Evolutionary conservation across 352 stramenopile genomes (phyloP).

Genomic region (Globisporangium emineosum): DNA sequence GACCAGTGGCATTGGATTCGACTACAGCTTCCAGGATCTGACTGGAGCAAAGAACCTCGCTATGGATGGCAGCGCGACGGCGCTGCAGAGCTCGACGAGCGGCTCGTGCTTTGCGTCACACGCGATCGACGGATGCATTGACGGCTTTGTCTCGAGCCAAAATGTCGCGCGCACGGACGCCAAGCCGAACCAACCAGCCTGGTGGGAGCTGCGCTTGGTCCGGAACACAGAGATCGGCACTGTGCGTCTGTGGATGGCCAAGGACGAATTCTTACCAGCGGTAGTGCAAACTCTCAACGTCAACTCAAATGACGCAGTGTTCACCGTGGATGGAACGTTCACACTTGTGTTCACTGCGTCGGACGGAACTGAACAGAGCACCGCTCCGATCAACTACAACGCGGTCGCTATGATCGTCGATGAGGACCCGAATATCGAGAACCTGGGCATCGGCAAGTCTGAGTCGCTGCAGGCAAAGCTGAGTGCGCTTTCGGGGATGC

Average conservation of each 20-base stretch:
- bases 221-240: slow-evolving; percentile 45
- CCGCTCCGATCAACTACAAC: slow-evolving; percentile 42
- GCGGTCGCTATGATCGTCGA: slow-evolving; percentile 55
- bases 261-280: slow-evolving; percentile 20
- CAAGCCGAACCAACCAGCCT: slow-evolving; percentile 29
- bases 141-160: slow-evolving; percentile 38
- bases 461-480: slow-evolving; percentile 68
- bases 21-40: slow-evolving; percentile 72
- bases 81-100: slow-evolving; percentile 67
- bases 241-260: slow-evolving; percentile 51
- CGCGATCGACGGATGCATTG: slow-evolving; percentile 65
- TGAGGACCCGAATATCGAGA: slow-evolving; percentile 38
- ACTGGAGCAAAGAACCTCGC: slow-evolving; percentile 46
- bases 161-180: slow-evolving; percentile 46
- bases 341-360: slow-evolving; percentile 34
- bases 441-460: slow-evolving; percentile 31
- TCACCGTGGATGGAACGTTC: slow-evolving; percentile 38
- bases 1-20: slow-evolving; percentile 61
- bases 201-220: slow-evolving; percentile 70
- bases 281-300: slow-evolving; percentile 31
- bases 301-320: slow-evolving; percentile 31
- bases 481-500: slow-evolving; percentile 26
- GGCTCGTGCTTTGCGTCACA: slow-evolving; percentile 42
- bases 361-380: slow-evolving; percentile 22
- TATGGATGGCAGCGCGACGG: slow-evolving; percentile 40